Evolutionary conservation across 2,329 filamentous ascomycete genomes (phyloP).

Genomic region (Herpotrichia juniperi): DNA sequence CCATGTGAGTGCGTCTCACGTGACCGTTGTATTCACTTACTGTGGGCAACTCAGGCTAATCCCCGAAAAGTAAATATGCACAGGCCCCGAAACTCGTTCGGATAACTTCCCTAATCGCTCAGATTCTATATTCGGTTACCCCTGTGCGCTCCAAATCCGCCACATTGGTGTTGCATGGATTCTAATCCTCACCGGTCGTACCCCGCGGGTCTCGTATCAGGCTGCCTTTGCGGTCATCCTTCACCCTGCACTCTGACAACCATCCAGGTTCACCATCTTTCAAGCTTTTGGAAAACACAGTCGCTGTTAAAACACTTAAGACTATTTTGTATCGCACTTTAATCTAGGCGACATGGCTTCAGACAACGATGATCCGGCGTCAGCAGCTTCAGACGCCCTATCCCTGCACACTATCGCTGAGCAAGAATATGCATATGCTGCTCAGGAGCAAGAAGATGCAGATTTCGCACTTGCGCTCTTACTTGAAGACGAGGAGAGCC

Average conservation of each 20-base stretch:
- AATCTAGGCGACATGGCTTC: background rate
- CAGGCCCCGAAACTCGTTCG: too few relatives aligned
- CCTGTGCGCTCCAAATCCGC: too few relatives aligned
- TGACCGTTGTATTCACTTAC: too few relatives aligned
- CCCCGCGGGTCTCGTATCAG: background rate
- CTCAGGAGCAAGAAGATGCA: constrained; percentile 1
- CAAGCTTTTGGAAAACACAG: too few relatives aligned
- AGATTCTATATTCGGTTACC: too few relatives aligned
- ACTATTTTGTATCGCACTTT: background rate
- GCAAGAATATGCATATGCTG: background rate
- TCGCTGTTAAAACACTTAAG: background rate
- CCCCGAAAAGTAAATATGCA: too few relatives aligned
- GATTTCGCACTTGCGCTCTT: background rate
- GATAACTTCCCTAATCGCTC: too few relatives aligned
- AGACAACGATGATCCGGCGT: background rate
- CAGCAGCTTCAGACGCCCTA: background rate
- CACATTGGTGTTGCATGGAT: background rate
- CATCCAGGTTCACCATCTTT: too few relatives aligned
- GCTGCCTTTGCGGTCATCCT: too few relatives aligned
- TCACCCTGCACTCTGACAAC: too few relatives aligned
- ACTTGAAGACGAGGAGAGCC: background rate
- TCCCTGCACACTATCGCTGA: background rate
- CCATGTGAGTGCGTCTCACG: too few relatives aligned
- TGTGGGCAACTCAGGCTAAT: too few relatives aligned
- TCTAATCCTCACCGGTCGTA: background rate